Evolutionary conservation across 2,329 filamentous ascomycete genomes (phyloP).

Genomic region (Parastagonospora nodorum): DNA sequence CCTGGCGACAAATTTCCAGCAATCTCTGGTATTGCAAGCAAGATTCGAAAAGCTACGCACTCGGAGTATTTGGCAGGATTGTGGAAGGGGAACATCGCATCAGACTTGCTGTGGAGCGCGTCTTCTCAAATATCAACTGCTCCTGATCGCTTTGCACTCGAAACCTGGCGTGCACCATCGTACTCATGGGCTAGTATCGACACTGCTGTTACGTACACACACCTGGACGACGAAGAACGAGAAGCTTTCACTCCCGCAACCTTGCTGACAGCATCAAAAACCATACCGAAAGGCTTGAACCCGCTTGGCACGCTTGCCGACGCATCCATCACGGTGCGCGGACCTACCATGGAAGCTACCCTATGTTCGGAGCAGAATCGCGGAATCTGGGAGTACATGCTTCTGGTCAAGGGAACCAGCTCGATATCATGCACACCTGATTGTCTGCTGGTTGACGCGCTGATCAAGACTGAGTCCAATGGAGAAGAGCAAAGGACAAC

Average conservation of each 20-base stretch:
- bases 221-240: conserved; percentile 27
- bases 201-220: conserved; percentile 27
- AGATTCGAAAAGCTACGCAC: conserved; percentile 33
- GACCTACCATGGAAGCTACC: conserved; percentile 21
- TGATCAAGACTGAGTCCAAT: conserved; percentile 3
- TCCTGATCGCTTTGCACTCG: conserved; percentile 13
- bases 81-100: conserved; percentile 37
- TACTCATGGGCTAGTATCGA: conserved; percentile 44
- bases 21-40: conserved; percentile 42
- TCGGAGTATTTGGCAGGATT: conserved; percentile 42
- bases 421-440: conserved; percentile 34
- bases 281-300: conserved; percentile 29
- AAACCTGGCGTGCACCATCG: conserved; percentile 34
- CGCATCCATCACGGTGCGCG: conserved; percentile 29
- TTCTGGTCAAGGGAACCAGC: conserved; percentile 34
- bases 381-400: conserved; percentile 25
- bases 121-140: conserved; percentile 5
- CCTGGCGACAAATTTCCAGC: conserved; percentile 38
- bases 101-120: conserved; percentile 38
- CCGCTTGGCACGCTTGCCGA: conserved; percentile 31
- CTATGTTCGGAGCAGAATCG: conserved; percentile 20
- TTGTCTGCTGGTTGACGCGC: conserved; percentile 26
- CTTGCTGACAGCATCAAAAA: conserved; percentile 18
- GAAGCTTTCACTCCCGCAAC: conserved; percentile 19
- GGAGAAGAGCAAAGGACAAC: conserved; percentile 15